Evolutionary conservation across 345 rosid species (phyloP), one percentile per base, ranked within the genome.

Genomic region (Toxicodendron radicans): DNA sequence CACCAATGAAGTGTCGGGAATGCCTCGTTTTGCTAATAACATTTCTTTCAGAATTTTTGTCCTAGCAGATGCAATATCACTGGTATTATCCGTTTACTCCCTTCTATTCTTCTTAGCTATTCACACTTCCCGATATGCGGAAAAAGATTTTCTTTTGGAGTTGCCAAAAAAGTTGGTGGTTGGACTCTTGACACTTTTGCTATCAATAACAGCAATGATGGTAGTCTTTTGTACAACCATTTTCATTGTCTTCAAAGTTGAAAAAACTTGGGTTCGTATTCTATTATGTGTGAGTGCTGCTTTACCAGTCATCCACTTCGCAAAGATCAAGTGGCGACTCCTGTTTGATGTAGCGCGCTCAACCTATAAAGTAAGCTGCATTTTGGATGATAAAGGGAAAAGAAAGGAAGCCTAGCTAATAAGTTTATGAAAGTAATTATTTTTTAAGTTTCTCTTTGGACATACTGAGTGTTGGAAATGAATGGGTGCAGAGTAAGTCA

Each of bases 121-220:
- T 45, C 66, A 53, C 16, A 61, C 73, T 0, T 73, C 70, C 20
- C 48, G 64, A 10, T 20, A 24, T 1, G 21, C 73, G 9, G 7
- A 41, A 17, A 2, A 53, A 0, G 64, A 68, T 60, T 73, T 53
- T 21, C n/a, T 17, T 1, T 6, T 0, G 11, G 21, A 23, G 6
- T 24, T 78, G 46, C 78, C 78, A 4, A 32, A 0, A 2, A 78
- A 13, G 52, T 58, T 78, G 66, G 2, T 74, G 13, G 0, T 32
- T 5, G 81, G 74, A 10, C 66, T 54, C 1, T 6, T 0, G 6
- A 45, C 69, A 0, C 74, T 78, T 7, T 64, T 57, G 53, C 0
- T 73, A 5, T 70, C 78, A 7, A 38, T 78, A 1, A 12, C 9
- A 23, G 71, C 75, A 23, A 70, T 78, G 81, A 52, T 73, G 69